phyloP scores from a whole-genome alignment of 805 yeast species.

The Candida silvicultrix region DNA sequence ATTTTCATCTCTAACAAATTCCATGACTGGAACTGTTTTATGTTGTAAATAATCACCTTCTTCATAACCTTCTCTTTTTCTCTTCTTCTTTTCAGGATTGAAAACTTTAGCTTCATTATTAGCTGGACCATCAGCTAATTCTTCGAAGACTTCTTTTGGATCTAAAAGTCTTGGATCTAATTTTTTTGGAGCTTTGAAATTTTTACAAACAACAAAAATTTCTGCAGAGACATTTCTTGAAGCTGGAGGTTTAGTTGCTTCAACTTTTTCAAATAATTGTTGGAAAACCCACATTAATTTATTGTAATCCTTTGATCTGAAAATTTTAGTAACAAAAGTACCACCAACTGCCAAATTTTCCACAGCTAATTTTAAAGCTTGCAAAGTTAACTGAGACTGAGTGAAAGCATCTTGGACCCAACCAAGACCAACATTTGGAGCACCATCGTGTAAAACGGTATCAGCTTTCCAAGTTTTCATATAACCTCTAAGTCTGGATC shows the following conservation, averaged over 20 bases:
- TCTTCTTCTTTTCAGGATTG: constrained; percentile 86
- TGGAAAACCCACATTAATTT: constrained; percentile 96
- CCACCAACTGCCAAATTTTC: constrained; percentile 92
- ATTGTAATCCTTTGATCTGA: constrained; percentile 98
- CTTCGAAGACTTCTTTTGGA: constrained; percentile 92
- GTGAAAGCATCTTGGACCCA: constrained; percentile 99
- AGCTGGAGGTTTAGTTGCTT: constrained; percentile 98
- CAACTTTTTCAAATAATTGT: constrained; percentile 92
- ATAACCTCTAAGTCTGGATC: constrained; percentile 89
- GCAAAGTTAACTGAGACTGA: constrained; percentile 91
- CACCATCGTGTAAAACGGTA: constrained; percentile 98
- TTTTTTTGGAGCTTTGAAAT: constrained; percentile 93
- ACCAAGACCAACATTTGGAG: constrained; percentile 99
- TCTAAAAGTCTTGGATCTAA: constrained; percentile 90
- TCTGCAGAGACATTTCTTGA: constrained; percentile 99
- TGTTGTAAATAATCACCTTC: constrained; percentile 78
- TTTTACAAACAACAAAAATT: constrained; percentile 94
- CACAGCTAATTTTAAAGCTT: constrained; percentile 88
- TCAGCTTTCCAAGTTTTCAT: constrained; percentile 99
- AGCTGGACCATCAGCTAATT: constrained; percentile 64
- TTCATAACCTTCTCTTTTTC: constrained; percentile 95
- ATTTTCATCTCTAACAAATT: constrained; percentile 75
- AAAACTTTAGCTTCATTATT: constrained; percentile 89
- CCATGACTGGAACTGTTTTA: constrained; percentile 69
- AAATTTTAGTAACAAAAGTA: constrained; percentile 91